Evolutionary conservation across 768 basidiomycete genomes (phyloP).

Genomic region (Podaxis pistillaris): DNA sequence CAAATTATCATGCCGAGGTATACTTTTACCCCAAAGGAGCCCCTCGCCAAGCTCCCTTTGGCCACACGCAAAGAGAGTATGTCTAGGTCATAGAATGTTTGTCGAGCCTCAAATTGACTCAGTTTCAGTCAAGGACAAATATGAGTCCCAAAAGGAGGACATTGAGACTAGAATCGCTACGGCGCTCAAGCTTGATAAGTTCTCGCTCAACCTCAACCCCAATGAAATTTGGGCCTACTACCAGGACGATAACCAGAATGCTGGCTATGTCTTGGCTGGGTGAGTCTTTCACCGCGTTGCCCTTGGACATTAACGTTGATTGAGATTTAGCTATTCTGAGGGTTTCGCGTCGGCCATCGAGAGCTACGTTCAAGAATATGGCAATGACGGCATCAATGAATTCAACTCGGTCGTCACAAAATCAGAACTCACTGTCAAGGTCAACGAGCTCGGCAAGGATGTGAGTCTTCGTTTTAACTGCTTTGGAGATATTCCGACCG

Average conservation of each 20-base stretch:
- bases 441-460: constrained; percentile 30
- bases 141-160: constrained; percentile 32
- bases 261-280: constrained; percentile 19
- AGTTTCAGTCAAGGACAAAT: constrained; percentile 36
- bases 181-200: constrained; percentile 22
- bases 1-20: constrained; percentile 15
- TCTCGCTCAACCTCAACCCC: constrained; percentile 33
- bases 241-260: constrained; percentile 19
- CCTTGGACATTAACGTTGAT: neutral
- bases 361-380: constrained; percentile 28
- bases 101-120: neutral
- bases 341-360: constrained; percentile 33
- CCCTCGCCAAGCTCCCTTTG: constrained; percentile 35
- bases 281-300: constrained; percentile 10
- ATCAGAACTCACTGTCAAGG: constrained; percentile 31
- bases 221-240: constrained; percentile 36
- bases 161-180: constrained; percentile 28
- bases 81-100: constrained; percentile 13
- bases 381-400: constrained; percentile 33
- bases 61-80: constrained; percentile 36
- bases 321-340: constrained; percentile 31
- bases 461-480: constrained; percentile 15
- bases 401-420: constrained; percentile 38
- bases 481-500: neutral
- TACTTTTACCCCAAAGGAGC: constrained; percentile 29